Base-by-base conservation (phyloP, 257 asterid genomes). In the Solanum tarijense region DNA sequence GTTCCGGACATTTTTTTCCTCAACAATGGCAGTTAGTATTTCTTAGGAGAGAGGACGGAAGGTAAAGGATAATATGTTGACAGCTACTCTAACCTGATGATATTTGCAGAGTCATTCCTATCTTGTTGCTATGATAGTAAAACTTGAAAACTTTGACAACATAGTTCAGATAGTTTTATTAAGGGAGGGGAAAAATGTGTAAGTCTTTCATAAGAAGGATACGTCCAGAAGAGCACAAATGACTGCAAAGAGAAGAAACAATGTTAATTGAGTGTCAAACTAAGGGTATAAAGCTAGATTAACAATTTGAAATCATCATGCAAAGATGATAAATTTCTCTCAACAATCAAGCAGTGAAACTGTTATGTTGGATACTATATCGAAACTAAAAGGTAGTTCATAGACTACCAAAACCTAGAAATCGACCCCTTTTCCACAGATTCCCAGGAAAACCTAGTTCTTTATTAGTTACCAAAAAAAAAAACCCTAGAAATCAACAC, bases 211-310 rank as follows among this genome's bases (percentile, higher is more conserved):
- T 9, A 69, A 29, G 38, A 13, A 74, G 82, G 82, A 35, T 74
- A 73, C 82, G 48, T 74, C 82, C 48, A 74, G 48, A 74, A 74
- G 48, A 74, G 82, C 48, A 74, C 82, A 25, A 74, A 74, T 7
- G 82, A 74, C 48, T 35, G 82, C 82, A 74, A 74, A 12, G 25
- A 74, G 9, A 21, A n/a, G 7, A 74, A 35, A 74, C 14, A 25
- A 69, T 69, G 76, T 72, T 12, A 71, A 84, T 38, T 36, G 18
- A 75, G 6, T 75, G 55, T 90, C 73, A 93, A 83, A 83, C 29
- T 41, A 12, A 65, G 55, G 29, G 43, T 12, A 48, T n/a, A 46
- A 60, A 52, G 72, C 11, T 78, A 25, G 12, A 21, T 18, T 11
- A 23, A 27, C n/a, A 52, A 48, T 66, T 29, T 58, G 11, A 38